Base-by-base conservation (phyloP, 169 alveolate genomes). In the Plasmodium malariae region DNA sequence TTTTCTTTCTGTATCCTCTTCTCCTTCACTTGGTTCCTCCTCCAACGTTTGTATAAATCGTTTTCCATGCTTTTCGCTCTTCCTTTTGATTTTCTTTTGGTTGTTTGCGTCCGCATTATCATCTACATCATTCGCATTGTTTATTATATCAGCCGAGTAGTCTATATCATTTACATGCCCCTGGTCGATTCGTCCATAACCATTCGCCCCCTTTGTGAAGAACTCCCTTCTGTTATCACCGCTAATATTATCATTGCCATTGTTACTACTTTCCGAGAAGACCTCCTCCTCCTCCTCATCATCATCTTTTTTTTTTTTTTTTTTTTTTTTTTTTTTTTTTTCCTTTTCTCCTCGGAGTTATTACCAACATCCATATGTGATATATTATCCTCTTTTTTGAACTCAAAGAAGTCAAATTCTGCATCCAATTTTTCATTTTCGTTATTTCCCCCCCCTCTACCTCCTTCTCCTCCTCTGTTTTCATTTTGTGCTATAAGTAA, bases 331-430 rank as follows among this genome's bases (percentile, higher is more conserved):
- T 51, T 49, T 36, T 19, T 51, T 72, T 48, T 34, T 45, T 17
- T 72, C 28, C 17, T 26, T 19, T 28, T 51, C 49, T 2, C 14
- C 3, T 7, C 14, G 0, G 12, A 1, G 48, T 26, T 72, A 7
- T 19, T 68, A 11, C 73, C n/a, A n/a, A n/a, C n/a, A n/a, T n/a
- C n/a, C n/a, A n/a, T 40, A 7, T 67, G 7, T 51, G 37, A 0
- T 45, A n/a, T 19, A n/a, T 21, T 19, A 14, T 34, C 85, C 17
- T 68, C 85, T 17, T 62, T 49, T 24, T 83, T 83, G 19, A 83
- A 83, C 1, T 83, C 91, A 17, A 67, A 83, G 21, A 83, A 83
- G 12, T 83, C 91, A 54, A 67, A 83, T 34, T 83, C 85, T 85
- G 68, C 68, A 28, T 83, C 6, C 3, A 83, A 17, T 30, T 83